These are phyloP conservation scores for Tricholoma bakamatsutake DNA, from an alignment of 768 basidiomycete species.

Conservation along the genomic window DNA sequence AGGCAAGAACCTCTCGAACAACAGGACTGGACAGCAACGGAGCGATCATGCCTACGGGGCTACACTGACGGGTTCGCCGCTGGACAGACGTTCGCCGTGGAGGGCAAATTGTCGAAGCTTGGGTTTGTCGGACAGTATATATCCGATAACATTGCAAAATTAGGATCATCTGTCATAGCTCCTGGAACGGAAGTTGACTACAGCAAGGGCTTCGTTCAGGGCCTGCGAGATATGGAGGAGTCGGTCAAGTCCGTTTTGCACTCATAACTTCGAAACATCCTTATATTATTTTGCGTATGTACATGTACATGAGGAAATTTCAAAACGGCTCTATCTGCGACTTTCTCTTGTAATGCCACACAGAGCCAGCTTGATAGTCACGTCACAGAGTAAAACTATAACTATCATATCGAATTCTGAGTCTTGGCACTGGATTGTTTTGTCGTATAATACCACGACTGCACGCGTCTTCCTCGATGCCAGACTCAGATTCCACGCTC, in stretches of 20 bases:
- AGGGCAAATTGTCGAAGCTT: constrained; percentile 38
- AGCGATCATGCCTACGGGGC: constrained; percentile 31
- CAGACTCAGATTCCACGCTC: constrained; percentile 4
- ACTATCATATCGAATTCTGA: too few relatives aligned
- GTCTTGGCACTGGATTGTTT: too few relatives aligned
- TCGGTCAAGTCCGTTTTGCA: constrained; percentile 1
- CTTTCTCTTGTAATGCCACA: too few relatives aligned
- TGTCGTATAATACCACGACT: too few relatives aligned
- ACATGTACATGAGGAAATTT: too few relatives aligned
- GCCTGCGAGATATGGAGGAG: constrained; percentile 25
- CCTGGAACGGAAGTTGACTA: constrained; percentile 40
- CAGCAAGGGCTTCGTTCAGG: constrained; percentile 39
- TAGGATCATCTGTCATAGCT: constrained; percentile 28
- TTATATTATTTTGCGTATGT: too few relatives aligned
- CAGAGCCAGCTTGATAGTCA: too few relatives aligned
- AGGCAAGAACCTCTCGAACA: constrained; percentile 2
- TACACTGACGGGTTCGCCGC: constrained; percentile 57
- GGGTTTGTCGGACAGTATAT: constrained; percentile 62
- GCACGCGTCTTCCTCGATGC: constrained; percentile 4
- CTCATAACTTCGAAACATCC: neutral
- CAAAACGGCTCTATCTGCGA: too few relatives aligned
- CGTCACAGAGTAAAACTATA: too few relatives aligned
- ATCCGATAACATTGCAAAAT: constrained; percentile 35
- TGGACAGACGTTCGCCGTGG: constrained; percentile 47
- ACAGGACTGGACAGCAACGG: constrained; percentile 12